Conservation (phyloP, 306 rosid genomes). For the Trifolium repens region DNA sequence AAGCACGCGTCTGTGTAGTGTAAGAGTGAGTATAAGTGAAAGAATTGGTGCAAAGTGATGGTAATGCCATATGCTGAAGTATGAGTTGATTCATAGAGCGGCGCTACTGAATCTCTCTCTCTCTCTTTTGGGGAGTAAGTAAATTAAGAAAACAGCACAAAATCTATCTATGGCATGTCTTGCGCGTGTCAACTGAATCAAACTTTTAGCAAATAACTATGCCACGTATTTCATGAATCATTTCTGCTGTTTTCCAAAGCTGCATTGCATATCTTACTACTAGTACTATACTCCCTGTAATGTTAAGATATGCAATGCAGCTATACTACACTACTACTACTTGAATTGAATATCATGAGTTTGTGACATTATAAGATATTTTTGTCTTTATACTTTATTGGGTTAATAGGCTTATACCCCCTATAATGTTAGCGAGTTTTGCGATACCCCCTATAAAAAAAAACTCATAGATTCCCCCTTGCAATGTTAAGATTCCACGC, state of each 20-base stretch:
- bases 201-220: not conserved
- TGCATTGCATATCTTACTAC: not conserved
- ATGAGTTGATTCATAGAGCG: conserved; percentile 1
- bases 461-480: too few relatives aligned
- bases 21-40: not conserved
- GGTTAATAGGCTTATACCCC: too few relatives aligned
- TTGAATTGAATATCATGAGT: too few relatives aligned
- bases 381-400: not conserved
- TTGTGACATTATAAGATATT: not conserved
- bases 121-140: too few relatives aligned
- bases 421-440: too few relatives aligned
- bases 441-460: too few relatives aligned
- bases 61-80: conserved; percentile 28
- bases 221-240: conserved; percentile 9
- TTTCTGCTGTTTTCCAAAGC: not conserved
- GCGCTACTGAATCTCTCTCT: not conserved
- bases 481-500: too few relatives aligned
- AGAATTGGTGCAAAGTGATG: not conserved
- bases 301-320: too few relatives aligned
- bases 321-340: not conserved
- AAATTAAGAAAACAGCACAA: not conserved
- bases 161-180: conserved; percentile 32
- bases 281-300: too few relatives aligned
- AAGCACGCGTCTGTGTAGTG: not conserved
- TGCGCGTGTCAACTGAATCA: conserved; percentile 38